Evolutionary conservation across 352 stramenopile genomes (phyloP), one percentile per base, ranked within the genome.

Genomic region (Phytophthora tubulina): DNA sequence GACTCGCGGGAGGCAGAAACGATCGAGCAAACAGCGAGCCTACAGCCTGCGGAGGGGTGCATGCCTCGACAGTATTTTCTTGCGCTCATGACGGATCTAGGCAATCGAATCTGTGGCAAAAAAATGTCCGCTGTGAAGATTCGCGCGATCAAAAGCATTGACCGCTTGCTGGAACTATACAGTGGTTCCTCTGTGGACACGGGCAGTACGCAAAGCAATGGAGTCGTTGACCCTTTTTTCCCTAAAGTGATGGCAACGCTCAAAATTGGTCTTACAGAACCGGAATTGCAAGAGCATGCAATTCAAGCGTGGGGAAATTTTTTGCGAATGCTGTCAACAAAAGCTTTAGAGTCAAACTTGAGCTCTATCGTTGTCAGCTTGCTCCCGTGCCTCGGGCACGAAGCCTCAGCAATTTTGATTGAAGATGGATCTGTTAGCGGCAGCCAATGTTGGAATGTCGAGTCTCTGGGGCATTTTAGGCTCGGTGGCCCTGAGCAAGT

Each of bases 181-280:
- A 81, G 82, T 38, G 53, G 60, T 6, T 72, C 61, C 6, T 63
- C 71, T 2, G 10, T 59, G 11, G 50, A 81, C 36, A 72, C 76
- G n/a, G 48, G 53, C 15, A 84, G n/a, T 49, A 65, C 44, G 41
- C 72, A 45, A 65, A 67, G 52, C 13, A 79, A 72, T 64, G 86
- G 89, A 38, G 67, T 85, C 15, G 70, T 97, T 9, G 90, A 97
- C 63, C 67, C 86, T 17, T 97, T 94, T 71, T 81, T 97, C 14
- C 90, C 90, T 3, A 97, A 97, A 70, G 88, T 97, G 39, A 97
- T 97, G 90, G 90, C 89, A 27, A 96, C 89, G 21, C 72, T 97
- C 4, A 97, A 97, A 64, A 79, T 94, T 7, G 88, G 84, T 30
- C 65, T 95, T 7, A 72, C 70, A 33, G 89, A 96, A 45, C 58